Conservation (phyloP, 176 grass and related monocot species). For the Chloris gayana region DNA sequence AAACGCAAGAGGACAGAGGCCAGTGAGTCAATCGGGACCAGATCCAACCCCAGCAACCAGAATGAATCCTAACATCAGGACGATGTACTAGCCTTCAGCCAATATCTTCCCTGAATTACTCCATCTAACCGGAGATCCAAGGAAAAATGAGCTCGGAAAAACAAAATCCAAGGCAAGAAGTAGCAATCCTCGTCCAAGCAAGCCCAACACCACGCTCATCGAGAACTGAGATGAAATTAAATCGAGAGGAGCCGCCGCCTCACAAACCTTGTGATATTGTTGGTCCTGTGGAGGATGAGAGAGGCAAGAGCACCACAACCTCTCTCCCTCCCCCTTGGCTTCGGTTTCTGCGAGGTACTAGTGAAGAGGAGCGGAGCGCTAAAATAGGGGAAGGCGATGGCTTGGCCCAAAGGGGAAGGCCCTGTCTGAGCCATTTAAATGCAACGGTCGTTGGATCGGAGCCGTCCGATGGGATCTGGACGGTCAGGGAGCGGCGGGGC, state of each 20-base stretch:
- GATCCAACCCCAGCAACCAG: too few relatives aligned
- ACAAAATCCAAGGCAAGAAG: background rate
- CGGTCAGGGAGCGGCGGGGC: too few relatives aligned
- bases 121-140: conserved; percentile 40
- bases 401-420: too few relatives aligned
- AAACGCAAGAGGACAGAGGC: background rate
- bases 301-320: background rate
- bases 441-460: conserved; percentile 50
- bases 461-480: conserved; percentile 49
- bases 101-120: conserved; percentile 21
- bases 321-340: background rate
- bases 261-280: background rate
- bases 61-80: background rate
- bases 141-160: background rate
- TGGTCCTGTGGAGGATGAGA: background rate
- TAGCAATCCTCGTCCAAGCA: background rate
- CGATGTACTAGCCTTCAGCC: background rate
- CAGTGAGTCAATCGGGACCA: background rate
- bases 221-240: conserved; percentile 3
- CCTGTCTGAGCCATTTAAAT: conserved; percentile 30
- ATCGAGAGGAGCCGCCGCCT: background rate
- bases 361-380: conserved; percentile 22
- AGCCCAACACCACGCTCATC: background rate
- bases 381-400: too few relatives aligned
- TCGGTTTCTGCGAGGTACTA: background rate